Evolutionary conservation across 768 basidiomycete genomes (phyloP).

Genomic region (Auricularia sp.): DNA sequence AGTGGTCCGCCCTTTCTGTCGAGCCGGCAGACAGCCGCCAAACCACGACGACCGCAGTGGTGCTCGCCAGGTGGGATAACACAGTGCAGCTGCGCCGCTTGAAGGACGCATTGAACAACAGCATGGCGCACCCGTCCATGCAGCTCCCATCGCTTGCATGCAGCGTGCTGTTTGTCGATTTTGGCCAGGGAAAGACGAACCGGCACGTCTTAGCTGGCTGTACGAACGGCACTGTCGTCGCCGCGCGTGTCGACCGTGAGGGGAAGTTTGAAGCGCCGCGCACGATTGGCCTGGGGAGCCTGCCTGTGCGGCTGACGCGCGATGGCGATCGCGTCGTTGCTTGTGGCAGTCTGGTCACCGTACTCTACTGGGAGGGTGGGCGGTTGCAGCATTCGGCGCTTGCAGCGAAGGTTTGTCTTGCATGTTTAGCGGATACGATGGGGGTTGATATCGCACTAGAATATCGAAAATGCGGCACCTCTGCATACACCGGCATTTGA

Average conservation of each 20-base stretch:
- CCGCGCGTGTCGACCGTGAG: neutral
- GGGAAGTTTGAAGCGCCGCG: neutral
- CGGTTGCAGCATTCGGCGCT: conserved; percentile 59
- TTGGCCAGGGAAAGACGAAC: neutral
- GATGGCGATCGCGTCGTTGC: conserved; percentile 58
- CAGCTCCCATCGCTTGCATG: neutral
- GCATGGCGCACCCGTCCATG: neutral
- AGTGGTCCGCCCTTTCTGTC: neutral
- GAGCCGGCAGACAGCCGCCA: neutral
- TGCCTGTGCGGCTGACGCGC: neutral
- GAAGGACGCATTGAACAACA: neutral
- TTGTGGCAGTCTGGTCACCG: conserved; percentile 54
- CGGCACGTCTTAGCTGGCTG: neutral
- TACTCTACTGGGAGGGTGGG: conserved; percentile 59
- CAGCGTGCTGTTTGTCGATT: neutral
- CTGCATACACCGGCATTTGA: conserved; percentile 40
- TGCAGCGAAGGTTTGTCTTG: conserved; percentile 47
- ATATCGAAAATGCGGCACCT: conserved; percentile 41
- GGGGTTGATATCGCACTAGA: conserved; percentile 21
- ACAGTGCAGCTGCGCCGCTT: neutral
- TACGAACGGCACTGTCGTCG: neutral
- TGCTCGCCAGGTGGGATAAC: neutral
- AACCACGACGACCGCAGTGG: neutral
- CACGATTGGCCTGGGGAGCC: neutral
- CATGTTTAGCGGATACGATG: neutral